phyloP scores from a whole-genome alignment of 495 filamentous ascomycete species.

The Hypoxylon trugodes region DNA sequence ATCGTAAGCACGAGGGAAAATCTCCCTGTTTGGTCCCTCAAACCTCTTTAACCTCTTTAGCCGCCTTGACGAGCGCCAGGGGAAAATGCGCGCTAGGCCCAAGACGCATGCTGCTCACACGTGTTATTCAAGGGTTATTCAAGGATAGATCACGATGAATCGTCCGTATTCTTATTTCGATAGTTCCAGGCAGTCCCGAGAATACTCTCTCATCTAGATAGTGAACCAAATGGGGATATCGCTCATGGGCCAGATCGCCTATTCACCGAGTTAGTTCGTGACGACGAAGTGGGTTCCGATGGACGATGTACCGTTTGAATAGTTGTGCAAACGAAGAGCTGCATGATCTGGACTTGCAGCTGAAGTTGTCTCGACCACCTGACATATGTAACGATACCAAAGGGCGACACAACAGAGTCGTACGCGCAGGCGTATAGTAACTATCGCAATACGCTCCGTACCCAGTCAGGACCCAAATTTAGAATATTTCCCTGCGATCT shows the following conservation, averaged over 20 bases:
- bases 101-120: conserved; percentile 14
- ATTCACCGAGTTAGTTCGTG: conserved; percentile 8
- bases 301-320: not conserved
- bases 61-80: conserved; percentile 36
- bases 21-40: conserved; percentile 20
- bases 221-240: not conserved
- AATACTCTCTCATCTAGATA: conserved; percentile 1
- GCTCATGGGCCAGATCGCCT: conserved; percentile 22
- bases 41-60: conserved; percentile 47
- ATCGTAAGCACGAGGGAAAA: conserved; percentile 14
- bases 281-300: not conserved
- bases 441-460: conserved; percentile 4
- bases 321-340: not conserved
- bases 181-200: conserved; percentile 12
- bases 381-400: conserved; percentile 16
- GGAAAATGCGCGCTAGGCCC: conserved; percentile 27
- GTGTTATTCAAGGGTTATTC: conserved; percentile 15
- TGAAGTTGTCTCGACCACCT: conserved; percentile 22
- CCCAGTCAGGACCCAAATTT: conserved; percentile 15
- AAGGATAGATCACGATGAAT: conserved; percentile 13
- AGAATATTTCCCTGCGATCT: conserved; percentile 21
- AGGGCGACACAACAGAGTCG: not conserved
- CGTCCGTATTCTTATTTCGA: conserved; percentile 25
- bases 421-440: not conserved
- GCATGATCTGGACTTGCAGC: conserved; percentile 18